Evolutionary conservation across 495 filamentous ascomycete genomes (phyloP), one percentile per base, ranked within the genome.

Genomic region (Aspergillus hancockii): DNA sequence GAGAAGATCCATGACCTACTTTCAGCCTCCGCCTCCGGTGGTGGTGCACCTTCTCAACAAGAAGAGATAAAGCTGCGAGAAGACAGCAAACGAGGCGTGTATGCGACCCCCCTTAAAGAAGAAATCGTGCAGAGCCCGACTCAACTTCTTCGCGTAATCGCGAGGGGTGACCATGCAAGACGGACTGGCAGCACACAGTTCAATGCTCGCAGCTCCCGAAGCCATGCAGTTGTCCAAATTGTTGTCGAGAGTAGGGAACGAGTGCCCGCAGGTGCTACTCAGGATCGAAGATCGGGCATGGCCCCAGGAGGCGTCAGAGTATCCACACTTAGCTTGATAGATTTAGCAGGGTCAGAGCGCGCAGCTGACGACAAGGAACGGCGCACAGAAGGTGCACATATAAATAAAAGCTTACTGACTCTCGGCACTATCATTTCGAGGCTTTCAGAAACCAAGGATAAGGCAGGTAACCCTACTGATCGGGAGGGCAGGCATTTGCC

Each of bases 41-140:
- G 78, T 6, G 75, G 75, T 40, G 75, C 80, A 1, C 73, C 74
- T 21, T 67, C 75, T 14, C 80, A 78, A 54, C 85, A 85, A 54
- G 94, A 98, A 65, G 94, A 98, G 66, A 98, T 98, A 72, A 97
- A 98, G 73, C 76, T 98, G 22, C 86, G 94, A 31, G 94, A 98
- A 71, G 94, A 98, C 71, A 90, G 88, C 74, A 98, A 97, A 73
- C 81, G 94, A 50, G 95, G 95, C 13, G 94, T 98, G 4, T 98
- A 98, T 76, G 94, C 94, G 4, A 97, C 87, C 41, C 94, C 94
- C 34, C 73, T 98, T 63, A 98, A 97, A 69, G 94, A 98, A 74
- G 94, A 98, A 69, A 98, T 98, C 66, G 94, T 98, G 22, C 95
- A 98, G 68, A 96, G 91, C 66, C 94, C 94, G 13, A 97, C 93